Percentiles rank a stretch among this genome's conserved stretches.
Evolutionary conservation across 2,329 filamentous ascomycete genomes (phyloP).

Genomic region (Colletotrichum noveboracense): DNA sequence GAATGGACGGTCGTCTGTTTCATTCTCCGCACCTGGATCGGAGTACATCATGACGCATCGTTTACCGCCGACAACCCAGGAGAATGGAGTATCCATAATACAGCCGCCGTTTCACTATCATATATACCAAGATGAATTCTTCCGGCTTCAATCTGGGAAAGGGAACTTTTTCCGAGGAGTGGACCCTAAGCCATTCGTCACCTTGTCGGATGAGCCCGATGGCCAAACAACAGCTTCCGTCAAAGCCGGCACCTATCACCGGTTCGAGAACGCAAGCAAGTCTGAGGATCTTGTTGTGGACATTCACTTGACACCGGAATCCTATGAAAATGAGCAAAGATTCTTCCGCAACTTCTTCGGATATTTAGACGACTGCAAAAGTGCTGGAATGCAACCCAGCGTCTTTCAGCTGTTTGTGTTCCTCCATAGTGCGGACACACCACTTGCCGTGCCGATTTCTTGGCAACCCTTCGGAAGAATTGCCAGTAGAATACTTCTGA

Average conservation of each 20-base stretch:
- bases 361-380: constrained; percentile 28
- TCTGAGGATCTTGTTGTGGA: constrained; percentile 25
- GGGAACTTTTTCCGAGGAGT: constrained; percentile 23
- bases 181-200: constrained; percentile 11
- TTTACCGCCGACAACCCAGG: constrained; percentile 18
- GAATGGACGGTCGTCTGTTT: constrained; percentile 19
- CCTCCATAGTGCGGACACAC: constrained; percentile 25
- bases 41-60: constrained; percentile 25
- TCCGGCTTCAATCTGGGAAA: constrained; percentile 21
- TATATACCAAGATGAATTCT: constrained; percentile 27
- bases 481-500: constrained; percentile 15
- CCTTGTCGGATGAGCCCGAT: constrained; percentile 14
- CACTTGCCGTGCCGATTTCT: constrained; percentile 25
- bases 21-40: constrained; percentile 24
- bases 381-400: constrained; percentile 17
- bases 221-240: constrained; percentile 10
- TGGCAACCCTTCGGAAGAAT: constrained; percentile 1
- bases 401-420: constrained; percentile 30
- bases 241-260: constrained; percentile 24
- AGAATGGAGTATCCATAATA: constrained; percentile 22
- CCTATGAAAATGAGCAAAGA: constrained; percentile 24
- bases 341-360: constrained; percentile 32
- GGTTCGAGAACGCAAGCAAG: constrained; percentile 26
- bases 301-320: constrained; percentile 25
- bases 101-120: constrained; percentile 28